These are phyloP conservation scores for Priceomyces castillae DNA, from an alignment of 805 yeast genomes.

Conservation along the genomic window DNA sequence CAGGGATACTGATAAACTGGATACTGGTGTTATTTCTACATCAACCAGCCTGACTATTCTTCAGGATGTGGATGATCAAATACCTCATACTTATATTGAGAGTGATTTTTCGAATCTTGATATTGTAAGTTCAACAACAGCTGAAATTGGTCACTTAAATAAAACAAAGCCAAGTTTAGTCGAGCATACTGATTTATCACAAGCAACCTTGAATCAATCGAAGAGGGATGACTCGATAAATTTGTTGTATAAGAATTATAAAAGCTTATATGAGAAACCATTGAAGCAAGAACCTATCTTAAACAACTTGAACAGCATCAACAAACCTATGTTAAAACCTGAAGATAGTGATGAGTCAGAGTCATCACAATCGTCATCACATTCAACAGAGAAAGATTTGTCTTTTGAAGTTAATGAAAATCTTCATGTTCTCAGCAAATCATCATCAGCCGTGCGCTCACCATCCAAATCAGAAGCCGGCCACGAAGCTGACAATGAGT, in stretches of 20 bases:
- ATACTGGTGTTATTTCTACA: conserved; percentile 20
- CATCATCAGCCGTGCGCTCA: background rate
- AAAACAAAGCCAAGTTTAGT: conserved; percentile 23
- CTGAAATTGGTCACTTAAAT: conserved; percentile 26
- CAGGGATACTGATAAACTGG: conserved; percentile 15
- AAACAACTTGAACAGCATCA: background rate
- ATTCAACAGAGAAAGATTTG: background rate
- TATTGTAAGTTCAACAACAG: conserved; percentile 27
- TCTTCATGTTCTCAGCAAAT: background rate
- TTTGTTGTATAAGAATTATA: conserved; percentile 27
- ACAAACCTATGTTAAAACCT: background rate
- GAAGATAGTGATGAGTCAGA: background rate
- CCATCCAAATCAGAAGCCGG: background rate
- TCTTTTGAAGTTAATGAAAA: conserved; percentile 1
- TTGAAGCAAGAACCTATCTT: background rate
- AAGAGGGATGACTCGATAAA: conserved; percentile 16
- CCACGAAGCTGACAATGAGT: background rate
- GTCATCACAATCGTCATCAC: background rate
- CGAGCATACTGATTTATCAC: conserved; percentile 19
- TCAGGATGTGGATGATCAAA: conserved; percentile 7
- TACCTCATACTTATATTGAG: conserved; percentile 12
- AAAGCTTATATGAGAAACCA: conserved; percentile 9
- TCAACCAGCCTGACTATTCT: conserved; percentile 10
- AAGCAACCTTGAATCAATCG: conserved; percentile 22
- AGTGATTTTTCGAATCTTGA: conserved; percentile 26